Conservation (phyloP, 2,329 filamentous ascomycete species). For the Calonectria naviculata region DNA sequence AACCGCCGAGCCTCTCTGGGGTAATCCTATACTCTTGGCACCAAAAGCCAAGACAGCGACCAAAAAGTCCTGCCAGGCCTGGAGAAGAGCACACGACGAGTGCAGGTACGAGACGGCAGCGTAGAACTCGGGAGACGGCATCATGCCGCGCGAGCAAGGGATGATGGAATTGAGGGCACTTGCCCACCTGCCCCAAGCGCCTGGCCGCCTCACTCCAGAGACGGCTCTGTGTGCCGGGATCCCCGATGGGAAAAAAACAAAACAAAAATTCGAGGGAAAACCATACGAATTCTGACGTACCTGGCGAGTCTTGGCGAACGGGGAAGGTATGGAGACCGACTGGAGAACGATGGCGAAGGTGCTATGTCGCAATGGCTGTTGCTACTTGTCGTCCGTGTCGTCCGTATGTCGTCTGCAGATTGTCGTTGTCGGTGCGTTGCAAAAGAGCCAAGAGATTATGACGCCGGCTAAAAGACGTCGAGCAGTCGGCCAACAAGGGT, state of each 20-base stretch:
- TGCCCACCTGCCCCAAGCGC: constrained; percentile 47
- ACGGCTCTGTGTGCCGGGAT: constrained; percentile 33
- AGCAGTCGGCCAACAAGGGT: constrained; percentile 28
- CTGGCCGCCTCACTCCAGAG: constrained; percentile 42
- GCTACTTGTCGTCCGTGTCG: constrained; percentile 22
- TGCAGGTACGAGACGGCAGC: background rate
- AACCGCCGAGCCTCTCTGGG: constrained; percentile 24
- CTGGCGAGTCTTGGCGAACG: constrained; percentile 28
- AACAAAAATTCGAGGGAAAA: constrained; percentile 28
- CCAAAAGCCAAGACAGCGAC: constrained; percentile 2
- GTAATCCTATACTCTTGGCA: constrained; percentile 23
- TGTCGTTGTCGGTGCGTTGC: background rate
- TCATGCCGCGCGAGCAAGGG: constrained; percentile 24
- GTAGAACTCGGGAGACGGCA: background rate
- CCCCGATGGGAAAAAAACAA: constrained; percentile 35
- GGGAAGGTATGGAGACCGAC: constrained; percentile 6
- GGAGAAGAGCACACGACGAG: background rate
- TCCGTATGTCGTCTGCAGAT: constrained; percentile 2
- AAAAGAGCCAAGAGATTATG: constrained; percentile 24
- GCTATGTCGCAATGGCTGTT: background rate
- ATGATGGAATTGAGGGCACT: constrained; percentile 40
- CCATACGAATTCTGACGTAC: constrained; percentile 41
- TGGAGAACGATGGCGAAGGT: background rate
- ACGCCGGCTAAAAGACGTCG: constrained; percentile 15
- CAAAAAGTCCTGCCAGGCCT: background rate